Conservation (phyloP, 2,329 filamentous ascomycete genomes). For the Aspergillus texensis region DNA sequence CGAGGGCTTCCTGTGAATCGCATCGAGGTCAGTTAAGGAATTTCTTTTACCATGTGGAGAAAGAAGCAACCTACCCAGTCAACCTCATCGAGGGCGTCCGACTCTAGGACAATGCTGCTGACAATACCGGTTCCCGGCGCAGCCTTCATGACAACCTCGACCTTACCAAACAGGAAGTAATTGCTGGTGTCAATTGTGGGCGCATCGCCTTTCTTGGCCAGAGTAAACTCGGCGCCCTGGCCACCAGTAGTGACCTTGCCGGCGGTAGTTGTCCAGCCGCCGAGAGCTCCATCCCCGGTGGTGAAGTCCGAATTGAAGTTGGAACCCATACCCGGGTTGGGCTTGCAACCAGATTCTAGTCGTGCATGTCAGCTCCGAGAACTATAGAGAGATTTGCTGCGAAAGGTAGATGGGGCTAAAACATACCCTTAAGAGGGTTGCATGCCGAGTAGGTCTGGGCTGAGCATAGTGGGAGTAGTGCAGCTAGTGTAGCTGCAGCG, state of each 20-base stretch:
- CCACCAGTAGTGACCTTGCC: conserved; percentile 66
- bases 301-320: conserved; percentile 21
- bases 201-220: conserved; percentile 75
- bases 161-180: conserved; percentile 97
- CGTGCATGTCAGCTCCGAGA: conserved; percentile 10
- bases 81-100: conserved; percentile 93
- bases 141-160: conserved; percentile 82
- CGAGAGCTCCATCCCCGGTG: conserved; percentile 55
- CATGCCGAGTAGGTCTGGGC: conserved; percentile 79
- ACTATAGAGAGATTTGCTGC: neutral
- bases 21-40: conserved; percentile 18
- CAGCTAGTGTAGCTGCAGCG: conserved; percentile 33
- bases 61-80: conserved; percentile 84
- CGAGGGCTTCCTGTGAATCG: conserved; percentile 38
- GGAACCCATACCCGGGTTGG: conserved; percentile 68
- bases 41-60: neutral
- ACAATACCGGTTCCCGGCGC: conserved; percentile 89
- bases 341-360: conserved; percentile 58
- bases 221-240: conserved; percentile 80
- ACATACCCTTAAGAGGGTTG: conserved; percentile 59
- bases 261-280: conserved; percentile 67
- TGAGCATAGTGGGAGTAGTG: conserved; percentile 32
- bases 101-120: conserved; percentile 86
- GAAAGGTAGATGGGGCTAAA: neutral
- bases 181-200: conserved; percentile 86